Conservation (phyloP, 2,329 filamentous ascomycete species). For the Hansfordia pulvinata region DNA sequence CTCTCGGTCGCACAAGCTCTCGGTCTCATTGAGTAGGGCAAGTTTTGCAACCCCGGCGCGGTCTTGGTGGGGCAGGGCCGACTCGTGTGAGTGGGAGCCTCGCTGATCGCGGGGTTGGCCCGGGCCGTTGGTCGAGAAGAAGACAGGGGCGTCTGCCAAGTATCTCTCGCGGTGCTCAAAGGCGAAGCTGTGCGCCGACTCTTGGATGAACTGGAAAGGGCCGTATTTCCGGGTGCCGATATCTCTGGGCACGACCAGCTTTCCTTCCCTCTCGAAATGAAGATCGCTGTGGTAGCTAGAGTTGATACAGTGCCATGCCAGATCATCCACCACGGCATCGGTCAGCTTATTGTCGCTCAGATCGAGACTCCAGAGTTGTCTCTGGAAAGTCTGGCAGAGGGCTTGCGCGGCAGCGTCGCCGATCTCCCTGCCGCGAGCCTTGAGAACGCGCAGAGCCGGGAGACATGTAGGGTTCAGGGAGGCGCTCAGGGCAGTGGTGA, state of each 20-base stretch:
- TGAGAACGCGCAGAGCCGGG: conserved; percentile 36
- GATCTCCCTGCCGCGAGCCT: conserved; percentile 31
- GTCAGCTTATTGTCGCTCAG: conserved; percentile 36
- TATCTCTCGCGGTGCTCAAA: conserved; percentile 33
- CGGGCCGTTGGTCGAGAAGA: no score
- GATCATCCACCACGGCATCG: conserved; percentile 23
- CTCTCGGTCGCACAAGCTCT: no score
- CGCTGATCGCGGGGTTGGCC: no score
- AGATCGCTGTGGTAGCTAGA: conserved; percentile 20
- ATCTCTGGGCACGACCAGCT: conserved; percentile 14
- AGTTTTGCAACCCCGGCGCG: no score
- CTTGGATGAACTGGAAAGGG: conserved; percentile 28
- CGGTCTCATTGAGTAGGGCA: no score
- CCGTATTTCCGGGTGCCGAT: conserved; percentile 22
- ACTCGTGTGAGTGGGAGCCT: no score
- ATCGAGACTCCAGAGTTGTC: conserved; percentile 43
- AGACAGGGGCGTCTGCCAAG: conserved; percentile 32
- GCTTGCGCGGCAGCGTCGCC: conserved; percentile 22
- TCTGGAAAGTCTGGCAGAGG: conserved; percentile 19
- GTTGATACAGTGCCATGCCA: conserved; percentile 20
- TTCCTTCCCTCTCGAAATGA: conserved; percentile 34
- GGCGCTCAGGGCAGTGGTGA: conserved; percentile 20
- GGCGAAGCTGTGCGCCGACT: conserved; percentile 28
- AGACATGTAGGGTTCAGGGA: conserved; percentile 20
- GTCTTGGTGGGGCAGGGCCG: no score